Conservation (phyloP, 75 land plant genomes). For the Sequoiadendron giganteum region DNA sequence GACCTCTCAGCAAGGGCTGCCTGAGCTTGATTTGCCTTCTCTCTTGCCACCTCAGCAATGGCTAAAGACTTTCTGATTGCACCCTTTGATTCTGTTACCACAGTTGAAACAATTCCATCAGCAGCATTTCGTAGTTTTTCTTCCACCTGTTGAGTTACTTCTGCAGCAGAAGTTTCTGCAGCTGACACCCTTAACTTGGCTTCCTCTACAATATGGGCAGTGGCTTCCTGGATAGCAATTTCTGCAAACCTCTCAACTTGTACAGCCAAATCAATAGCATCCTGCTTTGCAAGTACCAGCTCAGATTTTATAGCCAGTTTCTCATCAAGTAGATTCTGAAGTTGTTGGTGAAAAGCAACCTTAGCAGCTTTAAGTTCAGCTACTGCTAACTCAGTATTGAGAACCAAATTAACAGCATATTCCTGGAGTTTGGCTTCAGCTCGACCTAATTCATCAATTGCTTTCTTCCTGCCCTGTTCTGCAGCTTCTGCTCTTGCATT, state of each 20-base stretch:
- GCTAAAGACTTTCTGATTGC: slow-evolving; percentile 44
- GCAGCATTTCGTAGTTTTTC: slow-evolving; percentile 38
- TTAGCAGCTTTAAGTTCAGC: slow-evolving; percentile 45
- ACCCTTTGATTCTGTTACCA: slow-evolving; percentile 38
- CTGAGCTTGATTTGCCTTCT: slow-evolving; percentile 39
- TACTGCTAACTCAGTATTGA: slow-evolving; percentile 44
- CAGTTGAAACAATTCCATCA: slow-evolving; percentile 33
- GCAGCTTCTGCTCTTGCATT: slow-evolving; percentile 36
- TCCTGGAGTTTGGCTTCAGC: slow-evolving; percentile 55
- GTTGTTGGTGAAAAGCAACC: slow-evolving; percentile 31
- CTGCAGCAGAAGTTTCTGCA: slow-evolving; percentile 71
- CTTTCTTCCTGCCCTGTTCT: slow-evolving; percentile 39
- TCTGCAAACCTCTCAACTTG: slow-evolving; percentile 67
- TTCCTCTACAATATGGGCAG: slow-evolving; percentile 54
- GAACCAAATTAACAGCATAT: slow-evolving; percentile 31
- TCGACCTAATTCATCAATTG: slow-evolving; percentile 44
- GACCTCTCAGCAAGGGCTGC: slow-evolving; percentile 29
- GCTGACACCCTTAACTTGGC: slow-evolving; percentile 44
- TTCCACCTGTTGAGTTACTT: slow-evolving; percentile 45
- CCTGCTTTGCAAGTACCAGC: slow-evolving; percentile 58
- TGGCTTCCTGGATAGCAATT: slow-evolving; percentile 48
- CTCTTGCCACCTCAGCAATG: slow-evolving; percentile 46
- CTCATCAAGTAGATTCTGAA: slow-evolving; percentile 39
- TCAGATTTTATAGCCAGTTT: slow-evolving; percentile 48
- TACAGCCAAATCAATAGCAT: slow-evolving; percentile 67